Evolutionary conservation across 768 basidiomycete genomes (phyloP).

Genomic region (Calocera cornea): DNA sequence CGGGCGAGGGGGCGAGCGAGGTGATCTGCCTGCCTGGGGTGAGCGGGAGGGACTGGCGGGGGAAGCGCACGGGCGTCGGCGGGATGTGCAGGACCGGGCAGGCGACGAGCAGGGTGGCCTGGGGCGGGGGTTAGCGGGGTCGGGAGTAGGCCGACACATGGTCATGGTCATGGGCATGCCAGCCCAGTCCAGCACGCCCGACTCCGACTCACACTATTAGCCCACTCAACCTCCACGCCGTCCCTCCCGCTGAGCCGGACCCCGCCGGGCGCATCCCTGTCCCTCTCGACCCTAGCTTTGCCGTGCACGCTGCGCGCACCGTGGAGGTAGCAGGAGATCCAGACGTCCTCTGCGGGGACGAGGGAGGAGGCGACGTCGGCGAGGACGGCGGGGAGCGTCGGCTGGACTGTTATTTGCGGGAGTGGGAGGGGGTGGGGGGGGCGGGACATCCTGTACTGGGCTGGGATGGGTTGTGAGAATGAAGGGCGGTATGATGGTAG

Average conservation of each 20-base stretch:
- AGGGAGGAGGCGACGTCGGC: slow-evolving; percentile 48
- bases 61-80: slow-evolving; percentile 36
- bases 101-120: slow-evolving; percentile 32
- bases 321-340: slow-evolving; percentile 54
- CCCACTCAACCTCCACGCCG: slow-evolving; percentile 34
- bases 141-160: background rate
- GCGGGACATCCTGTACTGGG: too few relatives aligned
- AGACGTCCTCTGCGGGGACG: slow-evolving; percentile 47
- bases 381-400: slow-evolving; percentile 44
- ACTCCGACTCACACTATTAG: background rate
- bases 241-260: slow-evolving; percentile 36
- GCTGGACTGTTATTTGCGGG: slow-evolving; percentile 47
- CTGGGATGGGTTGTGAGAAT: background rate
- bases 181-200: too few relatives aligned
- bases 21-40: slow-evolving; percentile 6
- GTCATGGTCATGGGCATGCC: too few relatives aligned
- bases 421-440: slow-evolving; percentile 20
- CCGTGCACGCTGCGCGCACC: slow-evolving; percentile 47
- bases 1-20: slow-evolving; percentile 6
- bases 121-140: slow-evolving; percentile 16
- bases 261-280: slow-evolving; percentile 35
- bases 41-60: slow-evolving; percentile 26
- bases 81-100: slow-evolving; percentile 38
- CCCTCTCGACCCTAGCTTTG: slow-evolving; percentile 41
- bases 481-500: background rate